A percentile compares a stretch with the other conserved stretches of the same genome.
Evolutionary conservation across 2,329 filamentous ascomycete species (phyloP).

Genomic region (Neodidymelliopsis sp.): DNA sequence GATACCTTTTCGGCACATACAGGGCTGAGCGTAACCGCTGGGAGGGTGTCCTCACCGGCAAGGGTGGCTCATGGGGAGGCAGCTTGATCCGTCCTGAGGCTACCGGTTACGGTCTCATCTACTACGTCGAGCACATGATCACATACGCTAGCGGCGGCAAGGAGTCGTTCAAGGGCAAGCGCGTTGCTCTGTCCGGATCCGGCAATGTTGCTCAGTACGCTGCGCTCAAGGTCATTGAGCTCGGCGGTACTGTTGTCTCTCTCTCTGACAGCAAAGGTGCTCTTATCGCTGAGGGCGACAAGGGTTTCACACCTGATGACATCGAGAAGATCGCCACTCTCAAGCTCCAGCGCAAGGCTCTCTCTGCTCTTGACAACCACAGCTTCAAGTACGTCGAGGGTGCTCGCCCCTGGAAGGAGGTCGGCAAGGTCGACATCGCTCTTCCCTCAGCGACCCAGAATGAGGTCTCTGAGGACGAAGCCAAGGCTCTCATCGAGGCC

Average conservation of each 20-base stretch:
- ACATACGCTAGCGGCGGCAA: slow-evolving; percentile 79
- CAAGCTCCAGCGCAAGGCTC: slow-evolving; percentile 85
- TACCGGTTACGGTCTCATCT: slow-evolving; percentile 94
- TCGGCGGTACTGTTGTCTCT: slow-evolving; percentile 90
- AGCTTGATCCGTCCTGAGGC: slow-evolving; percentile 94
- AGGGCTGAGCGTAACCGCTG: slow-evolving; percentile 86
- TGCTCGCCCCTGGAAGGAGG: slow-evolving; percentile 89
- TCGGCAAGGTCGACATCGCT: slow-evolving; percentile 87
- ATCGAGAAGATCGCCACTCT: slow-evolving; percentile 80
- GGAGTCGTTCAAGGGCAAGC: slow-evolving; percentile 88
- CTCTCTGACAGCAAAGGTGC: slow-evolving; percentile 91
- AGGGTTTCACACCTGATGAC: slow-evolving; percentile 79
- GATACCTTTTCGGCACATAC: slow-evolving; percentile 95
- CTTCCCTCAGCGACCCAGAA: slow-evolving; percentile 97
- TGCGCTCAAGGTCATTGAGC: slow-evolving; percentile 94
- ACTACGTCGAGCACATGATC: slow-evolving; percentile 66
- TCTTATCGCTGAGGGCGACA: slow-evolving; percentile 75
- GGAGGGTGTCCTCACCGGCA: slow-evolving; percentile 96
- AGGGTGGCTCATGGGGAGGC: slow-evolving; percentile 92
- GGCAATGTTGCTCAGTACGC: slow-evolving; percentile 99
- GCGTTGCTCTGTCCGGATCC: slow-evolving; percentile 93
- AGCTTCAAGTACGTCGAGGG: slow-evolving; percentile 88
- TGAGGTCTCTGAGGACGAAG: slow-evolving; percentile 93
- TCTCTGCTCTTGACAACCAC: slow-evolving; percentile 73
- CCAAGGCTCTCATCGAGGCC: slow-evolving; percentile 76